These are phyloP conservation scores for Saccharomyces uvarum DNA, from an alignment of 1,139 yeast genomes.

Conservation along the genomic window DNA sequence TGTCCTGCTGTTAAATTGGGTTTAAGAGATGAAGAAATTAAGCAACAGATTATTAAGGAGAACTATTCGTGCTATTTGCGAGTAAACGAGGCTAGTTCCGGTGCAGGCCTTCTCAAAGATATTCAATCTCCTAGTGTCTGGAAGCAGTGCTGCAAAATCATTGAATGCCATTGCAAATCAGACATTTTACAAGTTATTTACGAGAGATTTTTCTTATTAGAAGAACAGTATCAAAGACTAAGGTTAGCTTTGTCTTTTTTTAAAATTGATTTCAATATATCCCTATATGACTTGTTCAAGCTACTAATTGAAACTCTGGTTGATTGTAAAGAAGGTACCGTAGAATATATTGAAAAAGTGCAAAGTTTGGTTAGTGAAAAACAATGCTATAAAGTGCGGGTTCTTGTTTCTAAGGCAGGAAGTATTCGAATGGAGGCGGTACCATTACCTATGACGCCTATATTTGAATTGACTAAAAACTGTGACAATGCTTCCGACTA, in stretches of 20 bases:
- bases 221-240: constrained; percentile 57
- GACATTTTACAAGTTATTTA: constrained; percentile 13
- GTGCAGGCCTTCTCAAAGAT: constrained; percentile 8
- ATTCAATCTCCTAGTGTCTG: constrained; percentile 16
- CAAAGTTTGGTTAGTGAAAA: constrained; percentile 16
- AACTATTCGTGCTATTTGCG: neutral
- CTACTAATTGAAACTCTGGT: constrained; percentile 35
- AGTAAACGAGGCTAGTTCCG: neutral
- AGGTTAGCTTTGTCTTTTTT: constrained; percentile 50
- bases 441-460: constrained; percentile 27
- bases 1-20: neutral
- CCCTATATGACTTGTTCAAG: constrained; percentile 38
- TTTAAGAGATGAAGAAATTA: neutral
- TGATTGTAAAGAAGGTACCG: constrained; percentile 16
- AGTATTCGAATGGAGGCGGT: constrained; percentile 39
- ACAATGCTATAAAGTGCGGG: constrained; percentile 51
- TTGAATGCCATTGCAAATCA: constrained; percentile 7
- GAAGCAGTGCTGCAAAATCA: neutral
- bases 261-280: constrained; percentile 40
- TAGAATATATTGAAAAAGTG: constrained; percentile 17
- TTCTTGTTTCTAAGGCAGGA: constrained; percentile 46
- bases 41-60: neutral
- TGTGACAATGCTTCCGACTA: constrained; percentile 5
- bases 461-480: neutral
- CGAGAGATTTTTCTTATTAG: constrained; percentile 50